Base-by-base conservation (phyloP, 805 yeast species). In the Ogataea zsoltii region DNA sequence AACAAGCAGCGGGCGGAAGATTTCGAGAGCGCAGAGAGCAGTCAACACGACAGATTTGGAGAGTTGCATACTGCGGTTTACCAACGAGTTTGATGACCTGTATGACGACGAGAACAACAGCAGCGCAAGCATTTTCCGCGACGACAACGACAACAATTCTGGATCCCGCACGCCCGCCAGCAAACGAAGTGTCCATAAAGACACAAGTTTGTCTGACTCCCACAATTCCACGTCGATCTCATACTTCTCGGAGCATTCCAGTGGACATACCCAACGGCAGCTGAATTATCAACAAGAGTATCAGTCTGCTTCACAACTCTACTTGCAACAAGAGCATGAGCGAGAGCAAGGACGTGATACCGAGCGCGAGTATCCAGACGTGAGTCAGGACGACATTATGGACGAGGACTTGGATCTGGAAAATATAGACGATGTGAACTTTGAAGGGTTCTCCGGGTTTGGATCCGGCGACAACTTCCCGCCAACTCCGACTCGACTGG, bases 401-500 rank as follows among this genome's bases (percentile, higher is more conserved):
- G 63, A 60, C 41, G 64, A 61, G 41, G 62, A 59, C 34, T 33
- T 60, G 17, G 65, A 58, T 38, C 41, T 60, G 35, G 58, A 55
- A 18, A 57, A 58, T 31, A 51, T 60, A 11, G 62, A 58, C 32
- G 57, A 55, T 15, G 56, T 50, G 3, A 48, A 60, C 31, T 67
- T 64, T 42, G 59, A 55, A 41, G 61, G 62, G 3, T 59, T 61
- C 38, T 38, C 50, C 11, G 49, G 41, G 7, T 51, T 57, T 41
- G 62, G 45, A 6, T 46, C 54, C 9, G 37, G 52, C 19, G 61
- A 55, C 10, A 60, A 60, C 41, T 49, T 63, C 11, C 77, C 77
- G 7, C 69, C 75, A 5, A 73, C 77, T 0, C 79, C 78, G 31
- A 73, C 77, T 2, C 66, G 70, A 29, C 48, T 61, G 16, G 63